Evolutionary conservation across 2,329 filamentous ascomycete species (phyloP).

Genomic region (Cercospora sesami): DNA sequence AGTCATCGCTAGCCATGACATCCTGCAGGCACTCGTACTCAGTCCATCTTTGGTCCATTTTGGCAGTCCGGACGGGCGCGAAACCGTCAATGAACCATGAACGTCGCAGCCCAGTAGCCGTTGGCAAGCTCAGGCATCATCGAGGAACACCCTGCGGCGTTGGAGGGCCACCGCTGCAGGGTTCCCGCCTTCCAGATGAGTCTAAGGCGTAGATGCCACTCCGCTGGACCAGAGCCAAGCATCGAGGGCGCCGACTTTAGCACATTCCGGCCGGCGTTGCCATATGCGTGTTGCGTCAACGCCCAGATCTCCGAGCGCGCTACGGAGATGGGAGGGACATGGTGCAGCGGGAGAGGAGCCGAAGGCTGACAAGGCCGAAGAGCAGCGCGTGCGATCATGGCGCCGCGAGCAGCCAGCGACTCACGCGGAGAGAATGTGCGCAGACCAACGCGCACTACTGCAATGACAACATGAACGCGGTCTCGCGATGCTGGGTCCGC

Average conservation of each 20-base stretch:
- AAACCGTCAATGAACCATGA: not conserved
- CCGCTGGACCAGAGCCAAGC: not conserved
- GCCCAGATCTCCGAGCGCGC: constrained; percentile 24
- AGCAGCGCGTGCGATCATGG: not conserved
- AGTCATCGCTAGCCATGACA: constrained; percentile 6
- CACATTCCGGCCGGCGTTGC: constrained; percentile 9
- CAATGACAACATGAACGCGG: not conserved
- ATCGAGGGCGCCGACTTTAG: constrained; percentile 12
- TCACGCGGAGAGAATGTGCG: not conserved
- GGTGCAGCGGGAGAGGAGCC: constrained; percentile 24
- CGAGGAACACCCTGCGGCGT: not conserved
- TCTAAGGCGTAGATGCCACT: not conserved
- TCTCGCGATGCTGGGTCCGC: not conserved
- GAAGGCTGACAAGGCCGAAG: constrained; percentile 18
- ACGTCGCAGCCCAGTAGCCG: not conserved
- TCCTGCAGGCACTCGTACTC: not conserved
- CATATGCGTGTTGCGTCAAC: constrained; percentile 16
- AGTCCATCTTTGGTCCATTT: not conserved
- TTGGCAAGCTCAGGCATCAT: not conserved
- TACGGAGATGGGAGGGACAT: constrained; percentile 20
- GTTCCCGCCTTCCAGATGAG: not conserved
- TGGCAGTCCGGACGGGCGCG: not conserved
- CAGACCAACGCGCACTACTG: not conserved
- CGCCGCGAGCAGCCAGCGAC: not conserved
- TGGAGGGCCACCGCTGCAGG: not conserved